phyloP scores from a whole-genome alignment of 1,284 basidiomycete species.

The Moesziomyces sp. region DNA sequence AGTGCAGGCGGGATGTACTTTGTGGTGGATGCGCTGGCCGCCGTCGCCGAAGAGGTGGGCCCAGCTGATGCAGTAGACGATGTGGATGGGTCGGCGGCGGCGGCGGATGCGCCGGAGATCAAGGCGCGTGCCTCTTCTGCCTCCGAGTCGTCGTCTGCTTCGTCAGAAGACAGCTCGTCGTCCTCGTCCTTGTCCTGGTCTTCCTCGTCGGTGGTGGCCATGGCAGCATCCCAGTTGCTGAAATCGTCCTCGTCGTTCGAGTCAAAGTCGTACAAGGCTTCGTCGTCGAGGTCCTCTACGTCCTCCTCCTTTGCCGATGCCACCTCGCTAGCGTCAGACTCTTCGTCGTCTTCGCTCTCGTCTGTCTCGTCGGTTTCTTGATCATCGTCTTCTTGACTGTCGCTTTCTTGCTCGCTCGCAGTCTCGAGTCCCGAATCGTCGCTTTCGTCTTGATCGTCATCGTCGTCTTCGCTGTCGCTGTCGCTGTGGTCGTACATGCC shows the following conservation, averaged over 20 bases:
- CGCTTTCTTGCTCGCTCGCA: slow-evolving; percentile 9
- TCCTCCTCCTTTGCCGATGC: neutral
- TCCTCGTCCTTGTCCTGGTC: slow-evolving; percentile 10
- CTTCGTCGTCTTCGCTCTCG: slow-evolving; percentile 2
- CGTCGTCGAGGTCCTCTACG: slow-evolving; percentile 13
- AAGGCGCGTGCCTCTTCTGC: slow-evolving; percentile 34
- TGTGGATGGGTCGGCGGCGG: neutral
- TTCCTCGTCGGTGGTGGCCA: slow-evolving; percentile 50
- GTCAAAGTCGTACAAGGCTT: slow-evolving; percentile 40
- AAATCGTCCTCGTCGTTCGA: slow-evolving; percentile 46
- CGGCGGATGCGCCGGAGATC: slow-evolving; percentile 8
- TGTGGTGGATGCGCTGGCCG: slow-evolving; percentile 29
- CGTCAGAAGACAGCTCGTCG: slow-evolving; percentile 5
- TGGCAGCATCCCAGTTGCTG: slow-evolving; percentile 52
- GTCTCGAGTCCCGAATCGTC: slow-evolving; percentile 17
- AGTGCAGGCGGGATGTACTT: slow-evolving; percentile 72
- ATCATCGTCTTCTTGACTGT: slow-evolving; percentile 10
- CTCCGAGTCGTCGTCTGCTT: slow-evolving; percentile 24
- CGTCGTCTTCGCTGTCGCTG: slow-evolving; percentile 11
- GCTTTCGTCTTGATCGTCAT: slow-evolving; percentile 5
- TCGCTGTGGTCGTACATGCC: slow-evolving; percentile 44
- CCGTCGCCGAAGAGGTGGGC: too few species aligned
- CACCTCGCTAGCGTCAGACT: too few species aligned
- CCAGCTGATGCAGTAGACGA: neutral
- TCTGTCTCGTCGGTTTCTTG: neutral